These are phyloP conservation scores for Cryptococcus maquisensis DNA, from an alignment of 1,284 basidiomycete species.

Conservation along the genomic window DNA sequence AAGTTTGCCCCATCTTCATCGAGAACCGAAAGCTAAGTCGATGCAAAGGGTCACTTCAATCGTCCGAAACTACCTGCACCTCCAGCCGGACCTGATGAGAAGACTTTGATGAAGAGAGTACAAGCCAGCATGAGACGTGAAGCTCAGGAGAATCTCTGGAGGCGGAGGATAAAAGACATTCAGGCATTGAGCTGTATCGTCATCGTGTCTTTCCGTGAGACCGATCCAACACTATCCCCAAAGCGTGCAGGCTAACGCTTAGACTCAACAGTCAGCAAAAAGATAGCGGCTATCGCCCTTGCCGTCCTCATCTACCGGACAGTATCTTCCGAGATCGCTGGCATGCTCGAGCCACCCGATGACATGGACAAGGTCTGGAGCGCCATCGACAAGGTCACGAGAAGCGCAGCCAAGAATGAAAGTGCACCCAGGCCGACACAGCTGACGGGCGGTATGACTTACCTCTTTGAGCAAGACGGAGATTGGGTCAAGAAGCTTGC, in stretches of 20 bases:
- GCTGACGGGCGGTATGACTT: slow-evolving; percentile 30
- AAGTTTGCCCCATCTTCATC: slow-evolving; percentile 2
- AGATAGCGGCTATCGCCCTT: slow-evolving; percentile 24
- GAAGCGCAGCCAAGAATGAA: slow-evolving; percentile 8
- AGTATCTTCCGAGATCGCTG: slow-evolving; percentile 27
- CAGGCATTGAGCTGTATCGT: slow-evolving; percentile 29
- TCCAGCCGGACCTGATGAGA: slow-evolving; percentile 11
- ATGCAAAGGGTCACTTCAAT: slow-evolving; percentile 36
- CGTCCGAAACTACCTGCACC: slow-evolving; percentile 23
- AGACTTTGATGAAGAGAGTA: slow-evolving; percentile 21
- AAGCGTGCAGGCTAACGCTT: background rate
- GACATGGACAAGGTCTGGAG: slow-evolving; percentile 22
- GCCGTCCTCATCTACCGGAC: slow-evolving; percentile 30
- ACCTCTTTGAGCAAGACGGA: slow-evolving; percentile 25
- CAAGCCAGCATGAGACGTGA: slow-evolving; percentile 31
- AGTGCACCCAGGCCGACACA: slow-evolving; percentile 19
- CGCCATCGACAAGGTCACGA: slow-evolving; percentile 17
- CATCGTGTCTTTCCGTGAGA: slow-evolving; percentile 32
- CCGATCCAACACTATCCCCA: background rate
- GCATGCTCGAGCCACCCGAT: slow-evolving; percentile 28
- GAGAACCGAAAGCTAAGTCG: background rate
- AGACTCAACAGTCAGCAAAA: slow-evolving; percentile 19
- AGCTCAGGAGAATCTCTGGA: slow-evolving; percentile 29
- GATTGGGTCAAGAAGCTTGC: slow-evolving; percentile 13
- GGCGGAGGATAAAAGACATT: slow-evolving; percentile 28